Conservation (phyloP, 495 filamentous ascomycete genomes). For the Extremus antarcticus region DNA sequence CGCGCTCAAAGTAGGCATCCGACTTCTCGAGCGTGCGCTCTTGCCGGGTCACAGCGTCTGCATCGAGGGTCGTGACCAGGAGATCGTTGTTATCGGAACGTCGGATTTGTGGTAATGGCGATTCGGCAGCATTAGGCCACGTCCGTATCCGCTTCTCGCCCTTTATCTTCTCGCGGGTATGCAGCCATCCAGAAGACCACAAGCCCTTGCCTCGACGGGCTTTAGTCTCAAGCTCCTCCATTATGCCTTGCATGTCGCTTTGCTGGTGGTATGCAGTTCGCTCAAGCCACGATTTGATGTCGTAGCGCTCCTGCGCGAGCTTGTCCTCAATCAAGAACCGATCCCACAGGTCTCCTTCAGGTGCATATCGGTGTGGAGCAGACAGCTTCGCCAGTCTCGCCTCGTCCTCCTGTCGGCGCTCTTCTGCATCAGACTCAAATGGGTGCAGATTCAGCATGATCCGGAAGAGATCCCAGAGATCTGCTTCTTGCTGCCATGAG, state of each 20-base stretch:
- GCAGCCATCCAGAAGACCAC: slow-evolving; percentile 79
- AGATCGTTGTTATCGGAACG: slow-evolving; percentile 48
- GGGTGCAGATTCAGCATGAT: slow-evolving; percentile 45
- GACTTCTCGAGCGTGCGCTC: slow-evolving; percentile 57
- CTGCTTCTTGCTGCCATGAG: slow-evolving; percentile 59
- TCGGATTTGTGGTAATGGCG: slow-evolving; percentile 39
- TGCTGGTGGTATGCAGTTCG: slow-evolving; percentile 50
- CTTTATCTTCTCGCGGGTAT: slow-evolving; percentile 84
- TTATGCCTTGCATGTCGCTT: slow-evolving; percentile 62
- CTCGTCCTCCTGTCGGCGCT: slow-evolving; percentile 27
- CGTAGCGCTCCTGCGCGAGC: slow-evolving; percentile 61
- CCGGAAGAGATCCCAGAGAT: slow-evolving; percentile 79
- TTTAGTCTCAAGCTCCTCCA: slow-evolving; percentile 51
- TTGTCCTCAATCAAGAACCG: slow-evolving; percentile 53
- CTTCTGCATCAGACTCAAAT: slow-evolving; percentile 15
- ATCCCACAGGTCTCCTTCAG: slow-evolving; percentile 53
- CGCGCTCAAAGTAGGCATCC: slow-evolving; percentile 74
- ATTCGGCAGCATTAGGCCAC: slow-evolving; percentile 41
- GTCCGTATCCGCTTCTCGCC: slow-evolving; percentile 65
- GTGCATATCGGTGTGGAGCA: slow-evolving; percentile 43
- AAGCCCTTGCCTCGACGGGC: slow-evolving; percentile 55
- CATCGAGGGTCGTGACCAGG: slow-evolving; percentile 84
- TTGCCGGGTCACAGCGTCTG: slow-evolving; percentile 77
- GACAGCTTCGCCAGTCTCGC: slow-evolving; percentile 39
- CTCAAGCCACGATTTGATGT: slow-evolving; percentile 76